Base-by-base conservation (phyloP, 1,284 basidiomycete species). In the Veloboletus limbatus region DNA sequence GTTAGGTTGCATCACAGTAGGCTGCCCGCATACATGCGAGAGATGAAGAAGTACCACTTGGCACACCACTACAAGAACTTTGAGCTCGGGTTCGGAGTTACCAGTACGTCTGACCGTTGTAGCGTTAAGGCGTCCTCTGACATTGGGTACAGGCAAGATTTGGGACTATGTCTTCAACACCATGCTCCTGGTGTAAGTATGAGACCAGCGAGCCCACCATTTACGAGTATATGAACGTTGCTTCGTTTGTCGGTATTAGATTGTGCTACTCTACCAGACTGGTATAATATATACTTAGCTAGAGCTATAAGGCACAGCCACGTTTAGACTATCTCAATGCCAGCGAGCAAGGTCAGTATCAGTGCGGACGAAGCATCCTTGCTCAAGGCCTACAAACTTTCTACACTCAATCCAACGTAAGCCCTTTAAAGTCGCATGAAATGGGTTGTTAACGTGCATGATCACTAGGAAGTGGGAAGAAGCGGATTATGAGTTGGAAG, bases 51-150 rank as follows among this genome's bases (percentile, higher is more conserved):
- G 66, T 98, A 98, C 63, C 96, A 99, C 63, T 81, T 99, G 54
- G 93, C 93, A n/a, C 95, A 98, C 65, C 96, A 98, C 69, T 97
- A 95, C 77, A 95, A 96, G 72, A 94, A 97, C 76, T 97, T 92
- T 65, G 94, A 98, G 65, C 85, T 97, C 39, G 96, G 94, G n/a
- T 99, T 96, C 62, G 96, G 96, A 39, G 96, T 99, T 17, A 98
- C 88, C 6, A 91, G 88, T 87, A 54, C 45, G 79, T 69, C 32
- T 38, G 24, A 17, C 48, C 43, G 36, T 42, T 44, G 8, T 38
- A 21, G 14, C 16, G 18, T 14, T 17, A 20, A 35, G 31, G 31
- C 18, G 7, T 34, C 33, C 20, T 40, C 45, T 63, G 27, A 55
- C 37, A 20, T 11, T n/a, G 40, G 40, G 43, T 45, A 3, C 72